These are phyloP conservation scores for Apiospora koreana DNA, from an alignment of 2,329 filamentous ascomycete genomes.

Conservation along the genomic window DNA sequence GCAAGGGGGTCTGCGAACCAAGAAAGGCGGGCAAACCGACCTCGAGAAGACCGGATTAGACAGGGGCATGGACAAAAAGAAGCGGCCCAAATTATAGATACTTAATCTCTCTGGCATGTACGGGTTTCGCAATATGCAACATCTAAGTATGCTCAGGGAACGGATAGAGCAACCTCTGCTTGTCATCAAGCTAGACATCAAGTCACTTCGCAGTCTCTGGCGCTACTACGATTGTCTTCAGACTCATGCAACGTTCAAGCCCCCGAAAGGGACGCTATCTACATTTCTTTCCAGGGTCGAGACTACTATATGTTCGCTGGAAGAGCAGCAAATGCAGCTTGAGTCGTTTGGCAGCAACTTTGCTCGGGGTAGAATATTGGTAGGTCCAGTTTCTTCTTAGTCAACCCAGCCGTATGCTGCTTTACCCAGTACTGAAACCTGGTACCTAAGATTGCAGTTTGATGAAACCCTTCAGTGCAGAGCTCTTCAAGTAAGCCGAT, in stretches of 20 bases:
- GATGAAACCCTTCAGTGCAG: slow-evolving; percentile 29
- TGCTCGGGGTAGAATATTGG: neutral
- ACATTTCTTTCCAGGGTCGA: neutral
- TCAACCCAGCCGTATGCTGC: neutral
- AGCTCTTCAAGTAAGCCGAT: slow-evolving; percentile 32
- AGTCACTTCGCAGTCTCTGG: neutral
- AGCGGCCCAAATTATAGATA: too few relatives aligned
- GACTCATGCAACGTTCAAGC: neutral
- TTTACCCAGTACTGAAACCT: too few relatives aligned
- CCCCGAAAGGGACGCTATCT: neutral
- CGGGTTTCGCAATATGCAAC: neutral
- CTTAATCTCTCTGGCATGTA: neutral
- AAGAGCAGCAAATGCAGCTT: neutral
- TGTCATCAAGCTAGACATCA: neutral
- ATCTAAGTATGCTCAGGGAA: neutral
- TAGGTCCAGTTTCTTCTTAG: neutral
- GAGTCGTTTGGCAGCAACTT: neutral
- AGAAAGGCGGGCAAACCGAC: too few relatives aligned
- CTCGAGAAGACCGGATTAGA: too few relatives aligned
- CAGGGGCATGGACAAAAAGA: too few relatives aligned
- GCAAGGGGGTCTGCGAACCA: too few relatives aligned
- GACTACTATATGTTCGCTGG: neutral
- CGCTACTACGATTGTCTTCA: neutral
- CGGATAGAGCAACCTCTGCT: neutral
- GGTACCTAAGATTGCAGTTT: neutral